A percentile compares a stretch with the other conserved stretches of the same genome.
phyloP scores from a whole-genome alignment of 2,329 filamentous ascomycete genomes.

The Nemania bipapillata region DNA sequence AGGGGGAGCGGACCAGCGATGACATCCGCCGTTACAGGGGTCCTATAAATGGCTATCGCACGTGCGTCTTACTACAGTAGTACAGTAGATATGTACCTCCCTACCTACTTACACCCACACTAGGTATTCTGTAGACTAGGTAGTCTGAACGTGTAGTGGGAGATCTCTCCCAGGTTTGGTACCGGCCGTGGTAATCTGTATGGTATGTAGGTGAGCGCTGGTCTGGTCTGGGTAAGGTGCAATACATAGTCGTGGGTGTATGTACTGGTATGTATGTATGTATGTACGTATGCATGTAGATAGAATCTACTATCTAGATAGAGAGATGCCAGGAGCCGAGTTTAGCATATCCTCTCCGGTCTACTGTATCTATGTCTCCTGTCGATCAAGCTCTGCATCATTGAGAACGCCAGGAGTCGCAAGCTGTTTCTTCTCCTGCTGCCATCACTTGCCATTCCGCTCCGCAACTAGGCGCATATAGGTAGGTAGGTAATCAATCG shows the following conservation, averaged over 20 bases:
- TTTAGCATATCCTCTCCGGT: neutral
- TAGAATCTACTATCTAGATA: too few species aligned
- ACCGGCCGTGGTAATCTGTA: neutral
- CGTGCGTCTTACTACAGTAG: conserved; percentile 15
- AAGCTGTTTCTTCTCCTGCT: neutral
- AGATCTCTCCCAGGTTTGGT: conserved; percentile 18
- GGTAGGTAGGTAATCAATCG: too few species aligned
- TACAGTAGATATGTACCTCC: too few species aligned
- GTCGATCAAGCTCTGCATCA: neutral
- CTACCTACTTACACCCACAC: neutral
- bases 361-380: neutral
- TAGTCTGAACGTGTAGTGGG: conserved; percentile 17
- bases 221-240: conserved; percentile 28
- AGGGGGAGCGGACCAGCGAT: conserved; percentile 21
- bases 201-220: conserved; percentile 28
- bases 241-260: neutral
- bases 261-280: too few species aligned
- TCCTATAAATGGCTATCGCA: conserved; percentile 12
- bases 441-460: neutral
- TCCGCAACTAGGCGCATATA: neutral
- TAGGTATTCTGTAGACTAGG: too few species aligned
- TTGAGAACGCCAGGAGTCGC: neutral
- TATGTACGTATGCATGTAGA: too few species aligned
- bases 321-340: conserved; percentile 14
- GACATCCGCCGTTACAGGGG: conserved; percentile 25